Evolutionary conservation across 1,284 basidiomycete genomes (phyloP), one percentile per base, ranked within the genome.

Genomic region (Cutaneotrichosporon dermatis): DNA sequence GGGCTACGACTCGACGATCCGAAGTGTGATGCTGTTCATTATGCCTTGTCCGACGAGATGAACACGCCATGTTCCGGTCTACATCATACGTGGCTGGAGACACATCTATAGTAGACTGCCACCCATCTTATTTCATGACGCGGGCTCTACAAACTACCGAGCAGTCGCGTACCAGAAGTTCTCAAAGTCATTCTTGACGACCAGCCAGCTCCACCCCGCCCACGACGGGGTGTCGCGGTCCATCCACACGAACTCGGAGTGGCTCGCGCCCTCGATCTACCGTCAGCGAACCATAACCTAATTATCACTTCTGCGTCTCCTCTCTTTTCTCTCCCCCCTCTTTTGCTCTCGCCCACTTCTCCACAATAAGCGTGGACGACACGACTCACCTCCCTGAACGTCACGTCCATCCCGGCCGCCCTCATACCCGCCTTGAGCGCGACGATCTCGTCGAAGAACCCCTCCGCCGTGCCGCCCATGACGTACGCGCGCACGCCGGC

Each of bases 381-480:
- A 2, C 25, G 25, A 25, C 51, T 25, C 16, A 54, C 58, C 35
- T 40, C n/a, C 1, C 37, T 16, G 35, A 56, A 49, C 6, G 49
- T 39, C 8, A 59, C 54, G 4, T 56, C 46, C 15, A 62, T n/a
- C 9, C 57, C 53, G 1, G 53, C 39, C 4, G 37, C 13, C 13
- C 48, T 35, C 57, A 62, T 58, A 6, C 12, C 44, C 8, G 39
- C n/a, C 10, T 44, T 54, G 9, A 59, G 41, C 7, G 46, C 53
- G 9, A 44, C 13, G 9, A 58, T 50, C 54, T 63, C 58, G 44
- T 60, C 62, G 11, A 35, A 25, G 8, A 63, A 41, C 12, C 12
- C 16, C 56, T 60, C 62, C 4, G 56, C 59, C 4, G 53, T 49
- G 35, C 57, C 56, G 6, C 48, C 52, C 25, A 57, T 35, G 36